Evolutionary conservation across 331 rosid species (phyloP), one percentile per base, ranked within the genome.

Genomic region (Cucumis variabilis): DNA sequence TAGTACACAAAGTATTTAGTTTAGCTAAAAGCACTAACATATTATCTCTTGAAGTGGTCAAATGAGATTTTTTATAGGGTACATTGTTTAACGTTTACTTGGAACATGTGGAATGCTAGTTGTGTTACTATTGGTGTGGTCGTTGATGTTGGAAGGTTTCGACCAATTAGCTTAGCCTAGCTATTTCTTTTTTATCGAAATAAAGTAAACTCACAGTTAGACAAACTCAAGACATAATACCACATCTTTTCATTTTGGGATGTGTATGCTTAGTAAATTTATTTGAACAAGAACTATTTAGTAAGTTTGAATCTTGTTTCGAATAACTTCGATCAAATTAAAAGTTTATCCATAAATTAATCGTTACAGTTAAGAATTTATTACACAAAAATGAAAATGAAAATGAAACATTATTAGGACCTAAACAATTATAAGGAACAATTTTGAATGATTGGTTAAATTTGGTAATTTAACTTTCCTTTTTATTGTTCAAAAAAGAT

Each of bases 231-330:
- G 17, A 51, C 17, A 51, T 5, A 4, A 51, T 14, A 1, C 60
- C 17, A 58, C 65, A 58, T 17, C 23, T 58, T 16, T 58, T 0
- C 0, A 6, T 58, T 58, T 5, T 58, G 65, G 9, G 10, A 58
- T 58, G 23, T 1, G 9, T 2, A 58, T 2, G 16, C 10, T 58
- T 20, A 4, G 5, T 13, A 1, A 4, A 51, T 51, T 51, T 51
- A 4, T 15, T 50, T 12, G 17, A 6, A 51, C 17, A 12, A 15
- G 0, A 3, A 0, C 5, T 51, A 1, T 3, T 3, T 3, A 0
- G 3, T 58, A 1, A 3, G 0, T 58, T 58, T 58, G 10, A 17
- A 1, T 5, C 23, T 5, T 58, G 23, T 1, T 3, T 58, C 2
- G 2, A 8, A 58, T 58, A 17, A 58, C 65, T 8, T 13, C 65